Base-by-base conservation (phyloP, 106 monocot genomes). In the Dioscorea dumetorum region DNA sequence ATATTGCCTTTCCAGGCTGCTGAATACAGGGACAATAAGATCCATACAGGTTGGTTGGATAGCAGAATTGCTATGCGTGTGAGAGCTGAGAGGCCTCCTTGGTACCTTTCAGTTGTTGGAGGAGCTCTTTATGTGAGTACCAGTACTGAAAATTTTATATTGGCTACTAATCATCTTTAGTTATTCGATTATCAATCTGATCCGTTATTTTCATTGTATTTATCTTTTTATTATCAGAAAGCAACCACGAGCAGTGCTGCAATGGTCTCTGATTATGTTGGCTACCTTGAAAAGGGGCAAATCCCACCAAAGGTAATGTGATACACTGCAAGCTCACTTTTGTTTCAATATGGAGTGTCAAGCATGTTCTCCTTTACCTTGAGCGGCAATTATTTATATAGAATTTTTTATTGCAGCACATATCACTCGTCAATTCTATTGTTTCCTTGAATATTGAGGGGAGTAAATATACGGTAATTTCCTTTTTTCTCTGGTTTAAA, bases 21-120 rank as follows among this genome's bases (percentile, higher is more conserved):
- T 68, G 97, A 99, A 63, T 99, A 99, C 70, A 89, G 83, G 82
- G 90, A 99, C 20, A 99, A 99, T 75, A 92, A 91, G 72, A 93
- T 99, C 49, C 97, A 99, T 67, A 99, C 97, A 65, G 97, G 97
- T 22, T 99, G 97, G 97, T 56, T 99, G 61, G 97, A 99, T 67
- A 90, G 97, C 61, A 87, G 92, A 76, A 99, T 99, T 64, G 92
- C 97, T 23, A 99, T 99, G 97, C 80, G 97, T 15, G 97, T 99
- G 78, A 93, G 97, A 87, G 97, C 97, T 61, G 97, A 99, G 79
- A 89, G 97, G 71, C 97, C 92, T 68, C 89, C 92, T 70, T 99
- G 97, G 97, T 92, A 93, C 70, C 80, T 99, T 50, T 99, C 97
- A 23, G 97, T 99, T 71, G 97, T 99, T 63, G 97, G 92, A 82